Evolutionary conservation across 139 green algal genomes (phyloP).

Genomic region (Chlorella sp.): DNA sequence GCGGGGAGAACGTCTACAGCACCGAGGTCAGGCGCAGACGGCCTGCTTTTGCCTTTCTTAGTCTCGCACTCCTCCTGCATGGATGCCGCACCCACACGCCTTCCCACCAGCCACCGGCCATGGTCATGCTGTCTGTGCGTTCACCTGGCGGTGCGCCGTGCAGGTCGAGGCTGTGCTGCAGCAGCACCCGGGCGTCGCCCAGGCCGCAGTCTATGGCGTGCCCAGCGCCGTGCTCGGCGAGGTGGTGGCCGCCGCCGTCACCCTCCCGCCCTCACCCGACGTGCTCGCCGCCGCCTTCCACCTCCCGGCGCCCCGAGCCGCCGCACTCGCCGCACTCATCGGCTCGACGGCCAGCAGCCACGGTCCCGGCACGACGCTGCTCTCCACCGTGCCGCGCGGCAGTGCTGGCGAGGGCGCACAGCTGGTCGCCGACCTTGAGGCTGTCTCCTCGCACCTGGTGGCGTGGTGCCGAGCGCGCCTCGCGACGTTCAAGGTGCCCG

Average conservation of each 20-base stretch:
- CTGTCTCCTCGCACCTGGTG: constrained; percentile 42
- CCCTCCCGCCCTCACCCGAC: constrained; percentile 4
- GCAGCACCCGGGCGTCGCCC: constrained; percentile 51
- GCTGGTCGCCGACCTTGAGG: too few relatives aligned
- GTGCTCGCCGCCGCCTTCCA: background rate
- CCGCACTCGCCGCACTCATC: background rate
- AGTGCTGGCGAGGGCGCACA: background rate
- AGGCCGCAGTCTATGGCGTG: constrained; percentile 74
- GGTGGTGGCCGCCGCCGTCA: constrained; percentile 46
- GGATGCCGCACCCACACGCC: too few relatives aligned
- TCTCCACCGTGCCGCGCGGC: background rate
- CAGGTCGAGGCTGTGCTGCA: constrained; percentile 75
- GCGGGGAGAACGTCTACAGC: constrained; percentile 87
- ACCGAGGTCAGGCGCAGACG: constrained; percentile 34
- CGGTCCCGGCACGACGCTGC: background rate
- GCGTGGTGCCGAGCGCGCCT: constrained; percentile 61
- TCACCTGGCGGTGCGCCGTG: too few relatives aligned
- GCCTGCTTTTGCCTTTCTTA: too few relatives aligned
- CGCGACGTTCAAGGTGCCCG: constrained; percentile 72
- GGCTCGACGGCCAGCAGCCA: background rate
- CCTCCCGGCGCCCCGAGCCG: background rate
- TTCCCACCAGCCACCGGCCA: too few relatives aligned
- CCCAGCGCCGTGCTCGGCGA: constrained; percentile 74
- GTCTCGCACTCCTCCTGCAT: too few relatives aligned
- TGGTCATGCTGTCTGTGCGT: too few relatives aligned